Conservation (phyloP, 208 protist genomes). For the Trypanosoma avium region DNA sequence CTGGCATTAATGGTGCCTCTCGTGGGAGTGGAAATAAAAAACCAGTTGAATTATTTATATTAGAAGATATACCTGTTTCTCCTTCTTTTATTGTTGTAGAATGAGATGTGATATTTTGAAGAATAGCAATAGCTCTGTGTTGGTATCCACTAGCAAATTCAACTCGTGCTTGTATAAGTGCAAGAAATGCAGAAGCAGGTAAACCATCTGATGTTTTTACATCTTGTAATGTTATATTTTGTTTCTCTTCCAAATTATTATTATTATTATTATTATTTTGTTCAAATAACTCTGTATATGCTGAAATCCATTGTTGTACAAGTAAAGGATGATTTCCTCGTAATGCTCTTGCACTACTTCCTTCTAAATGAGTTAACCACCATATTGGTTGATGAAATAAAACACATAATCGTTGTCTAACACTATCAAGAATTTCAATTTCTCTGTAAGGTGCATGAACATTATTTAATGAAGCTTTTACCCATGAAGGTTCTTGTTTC, state of each 20-base stretch:
- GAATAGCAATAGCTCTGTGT: constrained; percentile 31
- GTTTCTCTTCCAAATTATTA: neutral
- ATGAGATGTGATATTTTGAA: constrained; percentile 16
- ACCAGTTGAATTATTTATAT: neutral
- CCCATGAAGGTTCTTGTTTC: constrained; percentile 10
- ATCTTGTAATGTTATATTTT: neutral
- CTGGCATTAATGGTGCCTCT: constrained; percentile 31
- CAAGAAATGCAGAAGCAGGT: constrained; percentile 21
- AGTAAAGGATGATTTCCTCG: constrained; percentile 12
- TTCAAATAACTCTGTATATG: constrained; percentile 1
- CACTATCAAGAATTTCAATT: constrained; percentile 24
- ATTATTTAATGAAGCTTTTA: neutral
- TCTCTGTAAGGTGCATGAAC: constrained; percentile 25
- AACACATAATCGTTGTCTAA: constrained; percentile 23
- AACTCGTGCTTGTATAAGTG: constrained; percentile 26
- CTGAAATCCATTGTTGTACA: constrained; percentile 28
- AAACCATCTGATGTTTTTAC: constrained; percentile 2
- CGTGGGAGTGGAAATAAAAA: constrained; percentile 22
- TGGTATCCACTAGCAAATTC: constrained; percentile 30
- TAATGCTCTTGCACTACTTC: constrained; percentile 22
- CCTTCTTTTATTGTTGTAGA: neutral
- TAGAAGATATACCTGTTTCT: neutral
- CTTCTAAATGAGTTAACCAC: constrained; percentile 27
- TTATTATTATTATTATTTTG: neutral
- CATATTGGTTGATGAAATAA: constrained; percentile 22